phyloP scores from a whole-genome alignment of 2,329 filamentous ascomycete genomes.

The Aspergillus arachidicola region DNA sequence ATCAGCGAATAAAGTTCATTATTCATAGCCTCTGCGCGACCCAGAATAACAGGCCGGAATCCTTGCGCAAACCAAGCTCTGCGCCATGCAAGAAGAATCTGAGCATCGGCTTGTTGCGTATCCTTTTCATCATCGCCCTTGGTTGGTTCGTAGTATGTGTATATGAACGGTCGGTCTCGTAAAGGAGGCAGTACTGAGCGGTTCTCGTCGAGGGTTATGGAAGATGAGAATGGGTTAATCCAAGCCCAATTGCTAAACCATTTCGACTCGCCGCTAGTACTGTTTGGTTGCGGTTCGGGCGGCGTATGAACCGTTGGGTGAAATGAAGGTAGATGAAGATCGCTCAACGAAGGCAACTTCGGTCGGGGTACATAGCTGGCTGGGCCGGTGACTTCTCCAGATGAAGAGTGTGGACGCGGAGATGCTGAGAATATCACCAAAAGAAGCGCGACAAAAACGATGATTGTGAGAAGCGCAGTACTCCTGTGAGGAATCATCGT shows the following conservation, averaged over 20 bases:
- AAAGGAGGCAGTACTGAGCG: conserved; percentile 81
- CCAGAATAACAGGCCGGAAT: conserved; percentile 81
- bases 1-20: conserved; percentile 77
- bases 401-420: conserved; percentile 26
- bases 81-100: conserved; percentile 82
- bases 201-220: conserved; percentile 77
- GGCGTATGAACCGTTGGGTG: conserved; percentile 70
- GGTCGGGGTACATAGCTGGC: conserved; percentile 38
- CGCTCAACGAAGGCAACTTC: conserved; percentile 53
- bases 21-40: conserved; percentile 76
- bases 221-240: conserved; percentile 85
- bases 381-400: conserved; percentile 27
- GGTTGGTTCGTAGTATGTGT: conserved; percentile 84
- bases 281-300: conserved; percentile 69
- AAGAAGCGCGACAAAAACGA: conserved; percentile 46
- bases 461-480: conserved; percentile 44
- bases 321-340: conserved; percentile 65
- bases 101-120: conserved; percentile 69
- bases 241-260: conserved; percentile 93
- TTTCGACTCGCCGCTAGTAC: conserved; percentile 73
- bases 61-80: conserved; percentile 95
- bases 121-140: conserved; percentile 63
- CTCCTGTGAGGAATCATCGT: conserved; percentile 46
- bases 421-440: conserved; percentile 50
- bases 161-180: conserved; percentile 70